These are phyloP conservation scores for Phytophthora citrophthora DNA, from an alignment of 352 stramenopile species.

Conservation along the genomic window DNA sequence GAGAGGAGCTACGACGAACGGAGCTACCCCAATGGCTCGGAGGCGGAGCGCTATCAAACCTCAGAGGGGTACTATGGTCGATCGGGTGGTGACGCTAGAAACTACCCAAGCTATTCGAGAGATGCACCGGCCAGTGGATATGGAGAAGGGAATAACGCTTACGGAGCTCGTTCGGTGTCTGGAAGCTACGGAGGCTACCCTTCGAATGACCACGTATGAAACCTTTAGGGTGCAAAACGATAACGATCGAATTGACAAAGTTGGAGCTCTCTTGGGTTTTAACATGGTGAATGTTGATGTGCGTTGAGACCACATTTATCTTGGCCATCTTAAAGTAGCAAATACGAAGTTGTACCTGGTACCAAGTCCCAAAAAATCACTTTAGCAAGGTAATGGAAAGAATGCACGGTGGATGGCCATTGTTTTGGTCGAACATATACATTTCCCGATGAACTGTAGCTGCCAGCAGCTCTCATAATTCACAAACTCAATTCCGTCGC, in stretches of 20 bases:
- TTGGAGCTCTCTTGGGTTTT: no score
- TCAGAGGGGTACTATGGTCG: background rate
- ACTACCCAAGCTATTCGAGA: slow-evolving; percentile 9
- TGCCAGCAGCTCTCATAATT: slow-evolving; percentile 7
- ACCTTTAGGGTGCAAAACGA: background rate
- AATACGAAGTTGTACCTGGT: no score
- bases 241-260: no score
- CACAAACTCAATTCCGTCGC: background rate
- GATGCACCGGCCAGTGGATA: slow-evolving; percentile 2
- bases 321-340: no score
- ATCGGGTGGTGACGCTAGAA: background rate
- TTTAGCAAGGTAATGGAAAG: no score
- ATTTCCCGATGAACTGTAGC: background rate
- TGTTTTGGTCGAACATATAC: no score
- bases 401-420: no score
- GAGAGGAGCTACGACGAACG: slow-evolving; percentile 3
- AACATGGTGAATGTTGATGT: no score
- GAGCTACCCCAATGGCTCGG: background rate
- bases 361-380: no score
- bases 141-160: background rate
- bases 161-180: background rate
- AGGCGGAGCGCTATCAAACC: background rate
- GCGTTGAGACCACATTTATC: no score
- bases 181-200: slow-evolving; percentile 5
- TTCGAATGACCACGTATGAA: slow-evolving; percentile 8